These are phyloP conservation scores for Nothomitra cinnamomea DNA, from an alignment of 2,329 filamentous ascomycete species.

Conservation along the genomic window DNA sequence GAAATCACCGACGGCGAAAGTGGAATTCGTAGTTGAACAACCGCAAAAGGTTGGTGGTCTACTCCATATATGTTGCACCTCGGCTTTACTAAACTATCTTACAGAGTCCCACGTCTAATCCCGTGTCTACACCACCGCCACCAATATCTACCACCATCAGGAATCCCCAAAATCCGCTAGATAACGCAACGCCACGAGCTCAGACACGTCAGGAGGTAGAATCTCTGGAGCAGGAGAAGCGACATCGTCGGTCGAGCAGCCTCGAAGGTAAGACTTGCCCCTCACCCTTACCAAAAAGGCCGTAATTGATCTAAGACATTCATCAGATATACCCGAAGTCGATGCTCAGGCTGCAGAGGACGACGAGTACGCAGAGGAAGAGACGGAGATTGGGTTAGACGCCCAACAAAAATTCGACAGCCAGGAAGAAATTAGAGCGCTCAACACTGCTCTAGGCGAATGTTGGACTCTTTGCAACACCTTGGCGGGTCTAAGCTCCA, in stretches of 20 bases:
- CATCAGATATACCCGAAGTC: conserved; percentile 21
- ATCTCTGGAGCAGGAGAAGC: conserved; percentile 31
- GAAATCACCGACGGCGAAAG: conserved; percentile 17
- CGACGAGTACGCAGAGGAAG: neutral
- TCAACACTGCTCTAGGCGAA: conserved; percentile 65
- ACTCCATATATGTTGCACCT: neutral
- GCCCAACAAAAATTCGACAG: conserved; percentile 24
- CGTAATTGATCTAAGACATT: conserved; percentile 9
- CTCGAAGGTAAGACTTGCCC: conserved; percentile 49
- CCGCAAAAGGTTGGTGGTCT: conserved; percentile 1
- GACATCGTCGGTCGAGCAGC: conserved; percentile 45
- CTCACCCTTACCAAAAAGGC: conserved; percentile 14
- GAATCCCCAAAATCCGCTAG: conserved; percentile 45
- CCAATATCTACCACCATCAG: conserved; percentile 61
- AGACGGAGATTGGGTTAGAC: neutral
- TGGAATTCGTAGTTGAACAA: neutral
- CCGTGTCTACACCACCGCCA: conserved; percentile 37
- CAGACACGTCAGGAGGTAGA: conserved; percentile 67
- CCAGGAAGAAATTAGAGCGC: conserved; percentile 45
- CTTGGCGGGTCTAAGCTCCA: conserved; percentile 66
- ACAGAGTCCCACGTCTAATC: conserved; percentile 9
- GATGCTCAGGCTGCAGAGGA: conserved; percentile 13
- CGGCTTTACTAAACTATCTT: conserved; percentile 13
- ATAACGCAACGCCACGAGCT: conserved; percentile 61
- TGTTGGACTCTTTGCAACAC: conserved; percentile 94